Evolutionary conservation across 345 rosid species (phyloP), one percentile per base, ranked within the genome.

Genomic region (Orychophragmus violaceus): DNA sequence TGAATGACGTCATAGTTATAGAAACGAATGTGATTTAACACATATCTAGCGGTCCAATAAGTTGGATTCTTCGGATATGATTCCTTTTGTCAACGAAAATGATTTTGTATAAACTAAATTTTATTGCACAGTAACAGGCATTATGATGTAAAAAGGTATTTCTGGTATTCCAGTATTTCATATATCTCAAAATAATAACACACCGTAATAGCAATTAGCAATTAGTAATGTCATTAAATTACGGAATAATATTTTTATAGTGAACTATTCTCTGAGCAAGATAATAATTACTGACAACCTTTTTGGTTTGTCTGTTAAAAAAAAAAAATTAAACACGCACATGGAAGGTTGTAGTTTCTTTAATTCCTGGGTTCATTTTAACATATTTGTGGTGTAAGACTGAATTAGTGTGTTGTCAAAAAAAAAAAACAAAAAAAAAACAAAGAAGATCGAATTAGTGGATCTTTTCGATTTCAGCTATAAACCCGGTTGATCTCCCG

Each of bases 281-380:
- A 44, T 53, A 16, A 63, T 19, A 54, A 62, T 63, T 62, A 62
- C 69, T 29, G 54, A 61, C 55, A 30, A 12, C 33, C 9, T 27
- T 37, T 27, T 51, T 30, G 28, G 11, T 8, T 62, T 45, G 41
- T 24, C 57, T 32, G 57, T 17, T 16, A 18, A 44, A 62, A 24
- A 30, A 23, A 10, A 0, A 42, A 22, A 4, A 11, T 11, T 1
- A 16, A 54, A 71, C 28, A 30, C 42, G 63, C 69, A 71, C 75
- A 55, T 45, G 69, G 49, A 30, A 12, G 46, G 18, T n/a, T 53
- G 2, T 51, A 24, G 21, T 57, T 25, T 36, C 18, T 35, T 45
- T 11, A 22, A 5, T 32, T 45, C 17, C 3, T 6, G n/a, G n/a
- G 10, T 9, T 6, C 56, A 1, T 37, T 46, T 16, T 30, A 6